Evolutionary conservation across 805 yeast genomes (phyloP), one percentile per base, ranked within the genome.

Genomic region (Candida sanyiensis): DNA sequence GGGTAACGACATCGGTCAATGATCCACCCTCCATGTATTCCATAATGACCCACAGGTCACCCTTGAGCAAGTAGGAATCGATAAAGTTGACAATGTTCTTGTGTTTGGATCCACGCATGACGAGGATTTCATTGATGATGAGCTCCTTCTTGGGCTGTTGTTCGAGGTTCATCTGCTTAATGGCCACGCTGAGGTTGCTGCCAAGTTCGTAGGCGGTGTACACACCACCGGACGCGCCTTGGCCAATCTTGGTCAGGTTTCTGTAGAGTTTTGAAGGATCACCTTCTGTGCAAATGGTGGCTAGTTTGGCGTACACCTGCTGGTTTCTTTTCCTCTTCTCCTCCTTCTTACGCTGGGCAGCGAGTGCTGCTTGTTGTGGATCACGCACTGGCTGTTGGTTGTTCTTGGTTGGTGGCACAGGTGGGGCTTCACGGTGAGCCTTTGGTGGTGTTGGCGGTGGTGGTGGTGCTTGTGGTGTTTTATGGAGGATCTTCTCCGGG

Each of bases 21-120:
- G 95, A 82, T 3, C 98, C 98, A 45, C 98, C 98, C 60, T 93
- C 97, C 98, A 93, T 93, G 58, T 86, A 93, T 62, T 93, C 98
- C 98, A 93, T 93, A 16, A 93, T 79, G 8, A 93, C 97, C 98
- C 98, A 93, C 39, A 93, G 68, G 50, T 83, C 88, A 32, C 84
- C 85, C 43, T 75, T 78, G 40, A 84, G 64, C 38, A 84, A 58
- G 58, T 80, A 93, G 0, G 96, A 79, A 55, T 90, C 95, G 44
- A 90, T 77, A 58, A 86, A 93, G 60, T 93, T 93, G 42, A 93
- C 98, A 62, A 93, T 93, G 57, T 93, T 93, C 35, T 77, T 77
- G 59, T 93, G 98, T 51, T 75, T 79, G 38, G 88, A 76, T 19
- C 88, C 96, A 57, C 83, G 86, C 97, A 93, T 93, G 36, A 94